phyloP scores from a whole-genome alignment of 306 rosid genomes.

The Fragaria vesca region DNA sequence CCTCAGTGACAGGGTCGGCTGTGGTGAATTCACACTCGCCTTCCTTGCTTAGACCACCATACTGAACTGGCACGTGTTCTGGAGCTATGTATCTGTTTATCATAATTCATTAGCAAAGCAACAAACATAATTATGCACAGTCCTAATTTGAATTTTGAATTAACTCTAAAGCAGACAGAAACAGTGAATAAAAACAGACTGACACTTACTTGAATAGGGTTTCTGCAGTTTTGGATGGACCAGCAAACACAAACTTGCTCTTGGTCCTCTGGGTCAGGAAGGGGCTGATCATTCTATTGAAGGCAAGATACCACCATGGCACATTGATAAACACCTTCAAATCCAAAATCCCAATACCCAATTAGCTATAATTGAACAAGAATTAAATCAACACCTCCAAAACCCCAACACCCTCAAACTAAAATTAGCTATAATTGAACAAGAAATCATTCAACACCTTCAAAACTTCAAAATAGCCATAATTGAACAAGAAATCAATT shows the following conservation, averaged over 20 bases:
- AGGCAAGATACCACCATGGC: slow-evolving; percentile 61
- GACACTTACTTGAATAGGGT: slow-evolving; percentile 65
- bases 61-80: slow-evolving; percentile 79
- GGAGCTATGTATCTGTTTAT: slow-evolving; percentile 65
- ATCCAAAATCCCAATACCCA: background rate
- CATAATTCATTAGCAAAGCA: background rate
- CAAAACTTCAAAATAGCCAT: background rate
- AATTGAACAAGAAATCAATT: background rate
- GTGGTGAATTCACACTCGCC: slow-evolving; percentile 72
- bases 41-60: slow-evolving; percentile 85
- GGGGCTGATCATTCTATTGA: slow-evolving; percentile 49
- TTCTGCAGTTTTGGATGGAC: slow-evolving; percentile 72
- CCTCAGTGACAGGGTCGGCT: slow-evolving; percentile 67
- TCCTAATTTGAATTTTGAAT: background rate
- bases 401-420: background rate
- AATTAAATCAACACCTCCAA: slow-evolving; percentile 38
- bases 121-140: background rate
- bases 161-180: background rate
- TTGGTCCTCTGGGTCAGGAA: slow-evolving; percentile 64
- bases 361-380: background rate
- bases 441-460: background rate
- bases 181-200: too few species aligned
- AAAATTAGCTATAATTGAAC: background rate
- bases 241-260: slow-evolving; percentile 90
- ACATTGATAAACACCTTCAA: slow-evolving; percentile 47